Conservation (phyloP, 2,329 filamentous ascomycete genomes). For the Alternaria angustiovoidea region DNA sequence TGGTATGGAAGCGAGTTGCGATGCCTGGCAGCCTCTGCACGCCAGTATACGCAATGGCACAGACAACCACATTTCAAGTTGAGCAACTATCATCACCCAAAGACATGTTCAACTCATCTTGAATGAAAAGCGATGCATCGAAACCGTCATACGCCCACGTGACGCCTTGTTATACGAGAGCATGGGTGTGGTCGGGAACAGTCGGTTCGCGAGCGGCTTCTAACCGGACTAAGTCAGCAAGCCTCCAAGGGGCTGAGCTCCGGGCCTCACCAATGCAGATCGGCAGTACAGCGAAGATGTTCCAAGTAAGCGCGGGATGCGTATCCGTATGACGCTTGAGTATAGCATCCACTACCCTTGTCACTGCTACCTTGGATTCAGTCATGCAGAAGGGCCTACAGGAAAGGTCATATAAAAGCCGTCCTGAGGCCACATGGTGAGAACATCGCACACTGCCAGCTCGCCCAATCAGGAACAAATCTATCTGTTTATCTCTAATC, state of each 20-base stretch:
- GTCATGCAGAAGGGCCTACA: conserved; percentile 19
- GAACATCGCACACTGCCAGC: conserved; percentile 14
- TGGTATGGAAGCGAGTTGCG: conserved; percentile 34
- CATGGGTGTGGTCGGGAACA: conserved; percentile 18
- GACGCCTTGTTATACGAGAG: conserved; percentile 5
- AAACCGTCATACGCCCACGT: neutral
- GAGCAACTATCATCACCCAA: neutral
- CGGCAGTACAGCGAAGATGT: conserved; percentile 31
- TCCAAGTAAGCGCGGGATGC: conserved; percentile 35
- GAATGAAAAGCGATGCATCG: neutral
- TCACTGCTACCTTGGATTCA: conserved; percentile 12
- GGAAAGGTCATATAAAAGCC: conserved; percentile 34
- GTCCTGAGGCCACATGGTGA: conserved; percentile 28
- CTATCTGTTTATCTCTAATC: neutral
- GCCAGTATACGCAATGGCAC: conserved; percentile 7
- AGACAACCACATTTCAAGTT: conserved; percentile 18
- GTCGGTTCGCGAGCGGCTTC: conserved; percentile 20
- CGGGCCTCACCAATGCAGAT: conserved; percentile 25
- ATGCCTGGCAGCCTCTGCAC: conserved; percentile 41
- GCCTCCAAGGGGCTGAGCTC: conserved; percentile 31
- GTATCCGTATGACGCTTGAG: conserved; percentile 35
- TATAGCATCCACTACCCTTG: conserved; percentile 20
- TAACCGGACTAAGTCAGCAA: conserved; percentile 28
- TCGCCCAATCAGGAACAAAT: neutral
- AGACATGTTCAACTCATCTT: conserved; percentile 8